phyloP scores from a whole-genome alignment of 345 rosid species.

The Bruguiera sexangula region DNA sequence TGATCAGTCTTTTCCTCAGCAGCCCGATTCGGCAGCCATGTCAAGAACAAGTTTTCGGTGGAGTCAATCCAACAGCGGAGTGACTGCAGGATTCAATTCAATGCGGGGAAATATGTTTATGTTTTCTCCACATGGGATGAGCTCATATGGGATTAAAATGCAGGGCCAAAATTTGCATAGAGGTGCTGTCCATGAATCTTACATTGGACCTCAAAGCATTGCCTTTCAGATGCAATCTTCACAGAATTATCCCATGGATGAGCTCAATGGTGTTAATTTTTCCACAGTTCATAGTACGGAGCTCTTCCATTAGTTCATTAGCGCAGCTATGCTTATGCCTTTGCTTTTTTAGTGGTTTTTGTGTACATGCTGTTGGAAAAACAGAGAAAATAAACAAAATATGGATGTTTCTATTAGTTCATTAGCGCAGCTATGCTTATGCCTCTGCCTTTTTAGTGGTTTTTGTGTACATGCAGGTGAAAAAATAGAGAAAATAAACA shows the following conservation, averaged over 20 bases:
- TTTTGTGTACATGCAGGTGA: too few relatives aligned
- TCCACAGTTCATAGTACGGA: constrained; percentile 3
- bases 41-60: constrained; percentile 46
- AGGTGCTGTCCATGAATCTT: constrained; percentile 29
- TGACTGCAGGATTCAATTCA: constrained; percentile 37
- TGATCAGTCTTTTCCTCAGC: constrained; percentile 27
- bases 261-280: constrained; percentile 1
- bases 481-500: too few relatives aligned
- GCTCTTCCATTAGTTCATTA: constrained; percentile 16
- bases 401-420: constrained; percentile 5
- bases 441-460: not conserved
- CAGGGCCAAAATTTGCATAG: constrained; percentile 37
- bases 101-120: constrained; percentile 34
- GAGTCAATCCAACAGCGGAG: constrained; percentile 44
- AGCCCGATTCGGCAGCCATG: constrained; percentile 15
- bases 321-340: constrained; percentile 28
- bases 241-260: constrained; percentile 41
- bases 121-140: constrained; percentile 37
- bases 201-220: constrained; percentile 37
- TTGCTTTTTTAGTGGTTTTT: too few relatives aligned
- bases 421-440: constrained; percentile 31
- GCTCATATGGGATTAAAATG: constrained; percentile 40
- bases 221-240: constrained; percentile 47
- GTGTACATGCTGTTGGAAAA: too few relatives aligned
- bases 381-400: too few relatives aligned